Evolutionary conservation across 1,284 basidiomycete genomes (phyloP).

Genomic region (Xanthoconium separans): DNA sequence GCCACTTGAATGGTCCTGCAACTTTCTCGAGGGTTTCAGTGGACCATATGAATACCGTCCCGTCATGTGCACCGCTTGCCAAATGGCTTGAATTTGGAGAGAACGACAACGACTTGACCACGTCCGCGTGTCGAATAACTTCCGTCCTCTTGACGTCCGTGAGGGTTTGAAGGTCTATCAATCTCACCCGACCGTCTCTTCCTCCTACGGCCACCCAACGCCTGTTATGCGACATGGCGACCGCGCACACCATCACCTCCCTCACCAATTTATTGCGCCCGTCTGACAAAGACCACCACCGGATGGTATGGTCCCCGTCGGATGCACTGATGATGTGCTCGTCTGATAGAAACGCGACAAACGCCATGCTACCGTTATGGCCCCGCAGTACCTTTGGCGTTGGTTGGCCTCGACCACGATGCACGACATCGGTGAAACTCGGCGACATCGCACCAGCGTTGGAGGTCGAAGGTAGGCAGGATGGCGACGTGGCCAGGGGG

Average conservation of each 20-base stretch:
- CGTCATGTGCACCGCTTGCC: conserved; percentile 20
- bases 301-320: conserved; percentile 18
- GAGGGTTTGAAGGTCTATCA: conserved; percentile 9
- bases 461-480: not conserved
- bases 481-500: not conserved
- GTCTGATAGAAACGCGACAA: conserved; percentile 19
- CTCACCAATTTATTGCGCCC: conserved; percentile 2
- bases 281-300: conserved; percentile 14
- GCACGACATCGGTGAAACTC: conserved; percentile 1
- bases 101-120: conserved; percentile 20
- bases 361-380: conserved; percentile 8
- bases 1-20: conserved; percentile 11
- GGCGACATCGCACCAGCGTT: not conserved
- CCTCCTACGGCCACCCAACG: conserved; percentile 22
- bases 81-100: conserved; percentile 19
- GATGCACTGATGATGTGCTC: conserved; percentile 20
- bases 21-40: conserved; percentile 2
- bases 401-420: not conserved
- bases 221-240: conserved; percentile 11
- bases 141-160: conserved; percentile 3
- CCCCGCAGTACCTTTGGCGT: conserved; percentile 12
- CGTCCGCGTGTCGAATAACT: not conserved
- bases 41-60: conserved; percentile 26
- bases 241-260: conserved; percentile 1
- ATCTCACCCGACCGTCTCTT: conserved; percentile 12